Evolutionary conservation across 2,329 filamentous ascomycete genomes (phyloP).

Genomic region (Microcera coccophila): DNA sequence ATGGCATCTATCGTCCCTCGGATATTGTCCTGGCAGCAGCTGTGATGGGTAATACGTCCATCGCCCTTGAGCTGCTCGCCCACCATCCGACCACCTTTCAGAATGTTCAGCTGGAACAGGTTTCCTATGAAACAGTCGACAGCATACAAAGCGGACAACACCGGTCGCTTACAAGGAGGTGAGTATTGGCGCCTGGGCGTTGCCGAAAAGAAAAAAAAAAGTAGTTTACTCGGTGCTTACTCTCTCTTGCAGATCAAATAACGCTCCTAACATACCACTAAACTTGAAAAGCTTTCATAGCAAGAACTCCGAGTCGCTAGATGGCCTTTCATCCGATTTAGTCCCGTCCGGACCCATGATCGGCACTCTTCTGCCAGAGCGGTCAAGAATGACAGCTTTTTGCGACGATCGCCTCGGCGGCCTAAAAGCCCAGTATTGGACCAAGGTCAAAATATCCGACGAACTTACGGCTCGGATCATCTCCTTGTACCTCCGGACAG

Average conservation of each 20-base stretch:
- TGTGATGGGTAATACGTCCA: not conserved
- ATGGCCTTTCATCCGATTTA: too few species aligned
- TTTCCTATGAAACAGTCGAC: not conserved
- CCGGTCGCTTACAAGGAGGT: too few species aligned
- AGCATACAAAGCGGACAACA: too few species aligned
- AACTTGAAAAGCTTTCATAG: not conserved
- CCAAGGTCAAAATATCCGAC: slow-evolving; percentile 27
- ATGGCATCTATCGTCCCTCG: not conserved
- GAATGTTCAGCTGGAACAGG: not conserved
- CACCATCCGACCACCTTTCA: not conserved
- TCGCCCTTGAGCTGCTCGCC: not conserved
- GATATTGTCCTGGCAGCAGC: not conserved
- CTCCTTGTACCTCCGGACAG: slow-evolving; percentile 34
- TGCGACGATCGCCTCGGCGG: not conserved
- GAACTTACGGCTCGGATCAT: slow-evolving; percentile 30
- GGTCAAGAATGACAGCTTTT: not conserved
- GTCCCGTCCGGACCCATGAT: not conserved
- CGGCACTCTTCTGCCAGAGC: too few species aligned
- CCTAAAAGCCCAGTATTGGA: slow-evolving; percentile 31
- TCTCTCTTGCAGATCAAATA: not conserved
- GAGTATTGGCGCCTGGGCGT: too few species aligned
- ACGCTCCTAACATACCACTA: not conserved
- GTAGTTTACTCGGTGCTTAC: too few species aligned
- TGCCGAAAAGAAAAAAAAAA: too few species aligned
- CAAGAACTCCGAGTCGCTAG: not conserved